Evolutionary conservation across 768 basidiomycete species (phyloP), one percentile per base, ranked within the genome.

Genomic region (Infundibulicybe gibba): DNA sequence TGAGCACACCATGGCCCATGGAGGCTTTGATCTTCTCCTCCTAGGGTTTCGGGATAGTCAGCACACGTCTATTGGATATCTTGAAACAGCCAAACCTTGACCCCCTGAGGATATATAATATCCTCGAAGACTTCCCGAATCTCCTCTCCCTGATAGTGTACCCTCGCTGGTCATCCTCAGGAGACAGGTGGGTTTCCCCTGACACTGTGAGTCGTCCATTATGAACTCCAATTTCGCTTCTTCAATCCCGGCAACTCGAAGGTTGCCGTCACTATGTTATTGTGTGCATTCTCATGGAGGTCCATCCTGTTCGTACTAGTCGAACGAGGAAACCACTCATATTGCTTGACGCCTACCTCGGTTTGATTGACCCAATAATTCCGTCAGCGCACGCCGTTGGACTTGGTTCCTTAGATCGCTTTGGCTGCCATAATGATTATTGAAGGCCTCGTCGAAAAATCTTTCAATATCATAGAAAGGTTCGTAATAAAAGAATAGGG

Each of bases 211-310:
- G 61, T 32, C 65, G 68, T 48, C 70, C 67, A 49, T 76, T 68
- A 33, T 70, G 68, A 16, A 79, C 58, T 42, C 79, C 70, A 41
- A 81, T 73, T 30, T 61, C 53, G 37, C 44, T 76, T 74, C 44
- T 67, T 74, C 43, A 80, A 55, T 8, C 80, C 79, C 4, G 81
- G 79, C 1, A 80, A 60, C 53, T 81, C 82, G 47, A 83, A 77
- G 4, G 71, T 70, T 10, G 76, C 78, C 2, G 73, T 77, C 20
- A 80, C 70, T n/a, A 53, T 48, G 50, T 72, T 71, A n/a, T 56
- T 54, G 1, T 68, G 64, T 11, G 64, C 51, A 42, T 71, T 64
- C 55, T 79, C 76, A 43, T 72, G 64, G 2, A 81, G 45, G 50
- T 82, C 71, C 66, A 81, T 72, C 51, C 80, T 67, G 17, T n/a